Evolutionary conservation across 257 asterid species (phyloP), one percentile per base, ranked within the genome.

Genomic region (Marsdenia floribunda): DNA sequence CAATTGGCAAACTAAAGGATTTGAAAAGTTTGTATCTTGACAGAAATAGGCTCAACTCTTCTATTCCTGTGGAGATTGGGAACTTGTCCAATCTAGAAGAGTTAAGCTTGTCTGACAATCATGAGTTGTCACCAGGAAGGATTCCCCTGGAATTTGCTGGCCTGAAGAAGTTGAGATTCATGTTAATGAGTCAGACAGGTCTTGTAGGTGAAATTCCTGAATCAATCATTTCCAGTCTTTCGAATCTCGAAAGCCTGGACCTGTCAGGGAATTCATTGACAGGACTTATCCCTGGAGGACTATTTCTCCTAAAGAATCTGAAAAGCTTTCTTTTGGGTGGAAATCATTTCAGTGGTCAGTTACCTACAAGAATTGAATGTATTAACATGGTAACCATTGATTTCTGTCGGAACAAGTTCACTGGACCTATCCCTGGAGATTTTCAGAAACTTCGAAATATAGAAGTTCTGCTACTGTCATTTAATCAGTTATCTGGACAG

Each of bases 221-320:
- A 42, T 74, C 70, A 21, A 71, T 76, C 44, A 22, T 84, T 53
- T 22, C 74, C 15, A 60, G 78, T 70, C 80, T 87, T 87, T 70
- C 91, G 19, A 84, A 83, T 57, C 81, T 84, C 21, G 80, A 76
- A 76, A 50, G 68, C 16, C 55, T 84, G 75, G 88, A 84, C 74
- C 68, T 84, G 29, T 67, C 85, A 11, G 19, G 7, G 24, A 84
- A 84, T 49, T 22, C 57, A 13, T 53, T 83, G 55, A 61, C 49
- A 13, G 83, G 85, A 4, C 12, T 54, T 21, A 80, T 83, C n/a
- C 87, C 87, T 44, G 49, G 60, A 69, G 78, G 84, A 54, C 58
- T 91, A 77, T 84, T 91, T 77, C 59, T 63, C 80, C 73, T 91
- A 76, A 80, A 77, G 83, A 91, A 91, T 79, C 78, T 91, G 83